Conservation (phyloP, 371 early-diverging fungal genomes). For the Mucor piriformis region DNA sequence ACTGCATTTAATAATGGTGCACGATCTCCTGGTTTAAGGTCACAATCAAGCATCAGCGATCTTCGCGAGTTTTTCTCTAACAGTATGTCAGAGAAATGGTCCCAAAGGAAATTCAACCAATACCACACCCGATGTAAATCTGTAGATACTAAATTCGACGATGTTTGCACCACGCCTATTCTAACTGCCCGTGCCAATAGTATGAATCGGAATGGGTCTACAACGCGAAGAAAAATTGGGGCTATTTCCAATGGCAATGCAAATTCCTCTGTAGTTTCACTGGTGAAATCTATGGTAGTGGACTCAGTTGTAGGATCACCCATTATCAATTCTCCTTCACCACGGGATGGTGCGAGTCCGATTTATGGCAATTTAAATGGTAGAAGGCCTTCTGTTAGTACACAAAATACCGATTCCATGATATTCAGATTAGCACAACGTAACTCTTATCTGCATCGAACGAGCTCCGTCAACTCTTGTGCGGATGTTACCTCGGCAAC, state of each 20-base stretch:
- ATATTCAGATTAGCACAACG: slow-evolving; percentile 19
- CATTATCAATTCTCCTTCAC: slow-evolving; percentile 1
- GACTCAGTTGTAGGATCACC: slow-evolving; percentile 1
- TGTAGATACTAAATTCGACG: slow-evolving; percentile 24
- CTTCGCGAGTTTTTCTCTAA: slow-evolving; percentile 18
- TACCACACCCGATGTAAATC: slow-evolving; percentile 21
- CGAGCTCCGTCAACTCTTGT: neutral
- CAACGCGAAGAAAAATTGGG: neutral
- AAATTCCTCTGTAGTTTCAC: slow-evolving; percentile 10
- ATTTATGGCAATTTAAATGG: neutral
- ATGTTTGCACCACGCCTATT: slow-evolving; percentile 28
- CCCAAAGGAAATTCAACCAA: slow-evolving; percentile 18
- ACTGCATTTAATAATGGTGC: neutral
- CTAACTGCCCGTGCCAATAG: slow-evolving; percentile 22
- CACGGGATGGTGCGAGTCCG: neutral
- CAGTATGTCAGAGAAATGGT: slow-evolving; percentile 22
- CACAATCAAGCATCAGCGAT: slow-evolving; percentile 27
- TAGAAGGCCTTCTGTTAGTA: slow-evolving; percentile 10
- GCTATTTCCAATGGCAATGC: neutral
- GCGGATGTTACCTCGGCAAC: neutral
- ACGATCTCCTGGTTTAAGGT: slow-evolving; percentile 15
- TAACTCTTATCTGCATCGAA: slow-evolving; percentile 5
- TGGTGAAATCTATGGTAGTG: neutral
- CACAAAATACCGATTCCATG: slow-evolving; percentile 12
- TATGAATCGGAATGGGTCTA: slow-evolving; percentile 6